phyloP scores from a whole-genome alignment of 2,329 filamentous ascomycete species.

The Coniochaeta pulveracea region DNA sequence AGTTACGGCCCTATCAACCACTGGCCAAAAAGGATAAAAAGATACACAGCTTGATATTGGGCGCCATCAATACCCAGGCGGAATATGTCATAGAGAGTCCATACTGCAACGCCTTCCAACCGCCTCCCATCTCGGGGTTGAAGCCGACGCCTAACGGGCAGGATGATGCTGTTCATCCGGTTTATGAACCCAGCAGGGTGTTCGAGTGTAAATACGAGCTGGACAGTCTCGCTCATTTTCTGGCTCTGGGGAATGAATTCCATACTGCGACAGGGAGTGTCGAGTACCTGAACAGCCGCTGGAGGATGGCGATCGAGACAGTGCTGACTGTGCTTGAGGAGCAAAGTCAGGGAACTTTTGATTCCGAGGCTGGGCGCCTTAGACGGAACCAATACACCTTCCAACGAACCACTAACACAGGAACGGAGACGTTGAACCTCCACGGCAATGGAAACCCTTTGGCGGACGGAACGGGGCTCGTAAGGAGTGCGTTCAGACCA shows the following conservation, averaged over 20 bases:
- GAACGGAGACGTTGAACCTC: conserved; percentile 83
- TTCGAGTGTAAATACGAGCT: conserved; percentile 99
- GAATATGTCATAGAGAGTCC: conserved; percentile 91
- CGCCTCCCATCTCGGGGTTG: conserved; percentile 73
- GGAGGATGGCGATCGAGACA: conserved; percentile 66
- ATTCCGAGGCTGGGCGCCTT: conserved; percentile 52
- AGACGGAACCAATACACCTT: conserved; percentile 76
- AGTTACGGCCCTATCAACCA: conserved; percentile 79
- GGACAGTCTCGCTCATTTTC: conserved; percentile 86
- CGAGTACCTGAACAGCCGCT: conserved; percentile 68
- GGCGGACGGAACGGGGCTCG: conserved; percentile 69
- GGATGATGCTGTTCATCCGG: conserved; percentile 73
- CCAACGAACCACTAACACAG: conserved; percentile 64
- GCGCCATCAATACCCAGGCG: conserved; percentile 90
- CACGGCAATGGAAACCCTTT: conserved; percentile 84
- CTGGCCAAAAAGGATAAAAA: conserved; percentile 71
- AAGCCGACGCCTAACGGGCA: conserved; percentile 65
- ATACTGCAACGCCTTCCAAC: conserved; percentile 98
- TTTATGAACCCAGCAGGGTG: conserved; percentile 72
- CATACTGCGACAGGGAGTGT: conserved; percentile 67
- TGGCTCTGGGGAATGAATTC: conserved; percentile 78
- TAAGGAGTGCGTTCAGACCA: conserved; percentile 86
- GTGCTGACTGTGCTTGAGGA: conserved; percentile 63
- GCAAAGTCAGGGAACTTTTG: conserved; percentile 74
- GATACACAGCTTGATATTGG: conserved; percentile 71